Evolutionary conservation across 495 filamentous ascomycete species (phyloP).

Genomic region (Cercophora samala): DNA sequence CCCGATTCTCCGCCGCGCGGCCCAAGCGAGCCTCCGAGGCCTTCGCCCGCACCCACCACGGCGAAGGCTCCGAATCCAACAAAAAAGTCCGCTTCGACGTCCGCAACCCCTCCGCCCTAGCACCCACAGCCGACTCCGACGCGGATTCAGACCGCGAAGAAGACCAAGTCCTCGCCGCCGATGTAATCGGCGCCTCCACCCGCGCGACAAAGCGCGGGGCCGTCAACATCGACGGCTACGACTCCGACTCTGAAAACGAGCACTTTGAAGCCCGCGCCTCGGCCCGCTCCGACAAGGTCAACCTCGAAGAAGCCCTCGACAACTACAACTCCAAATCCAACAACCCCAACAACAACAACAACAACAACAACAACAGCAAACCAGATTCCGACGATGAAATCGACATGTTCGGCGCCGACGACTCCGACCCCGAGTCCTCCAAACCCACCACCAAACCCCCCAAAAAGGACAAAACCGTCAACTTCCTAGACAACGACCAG

Average conservation of each 20-base stretch:
- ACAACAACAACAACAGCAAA: conserved; percentile 14
- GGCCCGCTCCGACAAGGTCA: conserved; percentile 47
- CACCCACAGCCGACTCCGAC: conserved; percentile 55
- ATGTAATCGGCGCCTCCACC: conserved; percentile 83
- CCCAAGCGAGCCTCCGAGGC: conserved; percentile 81
- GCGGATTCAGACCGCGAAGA: conserved; percentile 68
- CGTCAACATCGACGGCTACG: conserved; percentile 94
- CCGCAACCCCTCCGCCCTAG: conserved; percentile 88
- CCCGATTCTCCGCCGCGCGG: conserved; percentile 60
- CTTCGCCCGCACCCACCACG: conserved; percentile 68
- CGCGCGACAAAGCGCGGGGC: conserved; percentile 81
- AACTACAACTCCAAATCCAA: conserved; percentile 37
- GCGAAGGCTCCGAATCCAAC: conserved; percentile 43
- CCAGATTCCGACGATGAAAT: conserved; percentile 65
- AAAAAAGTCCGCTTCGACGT: conserved; percentile 95
- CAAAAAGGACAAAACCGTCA: conserved; percentile 75
- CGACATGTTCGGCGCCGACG: conserved; percentile 82
- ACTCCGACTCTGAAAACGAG: conserved; percentile 90
- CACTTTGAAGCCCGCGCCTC: conserved; percentile 72
- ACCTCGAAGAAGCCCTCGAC: conserved; percentile 44
- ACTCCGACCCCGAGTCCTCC: conserved; percentile 60
- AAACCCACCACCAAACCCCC: conserved; percentile 41
- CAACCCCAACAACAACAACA: conserved; percentile 26
- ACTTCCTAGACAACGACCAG: conserved; percentile 68
- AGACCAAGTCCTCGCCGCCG: conserved; percentile 78